Percentiles rank a stretch among this genome's conserved stretches.
These are phyloP conservation scores for Nakazawaea wickerhamii DNA, from an alignment of 805 yeast genomes.

Conservation along the genomic window DNA sequence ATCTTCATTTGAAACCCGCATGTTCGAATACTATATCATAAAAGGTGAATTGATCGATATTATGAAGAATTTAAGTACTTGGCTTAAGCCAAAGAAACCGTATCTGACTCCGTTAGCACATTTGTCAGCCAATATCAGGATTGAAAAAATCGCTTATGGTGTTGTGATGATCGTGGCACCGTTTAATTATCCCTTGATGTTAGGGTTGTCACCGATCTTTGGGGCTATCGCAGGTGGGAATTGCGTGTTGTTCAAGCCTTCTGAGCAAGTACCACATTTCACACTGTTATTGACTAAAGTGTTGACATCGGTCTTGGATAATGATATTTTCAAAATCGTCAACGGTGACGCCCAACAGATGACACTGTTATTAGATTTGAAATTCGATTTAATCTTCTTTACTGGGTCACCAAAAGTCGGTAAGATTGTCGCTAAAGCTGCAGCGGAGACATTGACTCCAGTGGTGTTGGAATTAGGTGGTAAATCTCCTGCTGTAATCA, in stretches of 20 bases:
- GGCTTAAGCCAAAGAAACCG: slow-evolving; percentile 51
- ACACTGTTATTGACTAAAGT: slow-evolving; percentile 52
- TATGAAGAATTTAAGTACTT: slow-evolving; percentile 51
- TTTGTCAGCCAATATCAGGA: slow-evolving; percentile 18
- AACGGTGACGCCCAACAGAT: slow-evolving; percentile 69
- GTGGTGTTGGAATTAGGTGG: slow-evolving; percentile 84
- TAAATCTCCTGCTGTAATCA: slow-evolving; percentile 77
- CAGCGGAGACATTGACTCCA: slow-evolving; percentile 84
- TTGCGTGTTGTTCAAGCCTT: slow-evolving; percentile 68
- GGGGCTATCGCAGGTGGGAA: slow-evolving; percentile 89
- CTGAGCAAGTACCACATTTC: slow-evolving; percentile 65
- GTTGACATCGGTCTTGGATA: slow-evolving; percentile 47
- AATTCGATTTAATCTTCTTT: slow-evolving; percentile 77
- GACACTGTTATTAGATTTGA: slow-evolving; percentile 50
- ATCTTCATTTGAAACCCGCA: slow-evolving; percentile 52
- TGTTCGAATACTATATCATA: slow-evolving; percentile 49
- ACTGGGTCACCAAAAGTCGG: slow-evolving; percentile 84
- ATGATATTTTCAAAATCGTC: slow-evolving; percentile 54
- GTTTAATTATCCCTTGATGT: slow-evolving; percentile 71
- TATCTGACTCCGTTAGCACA: slow-evolving; percentile 30
- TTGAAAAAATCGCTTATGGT: slow-evolving; percentile 51
- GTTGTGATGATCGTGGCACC: slow-evolving; percentile 70
- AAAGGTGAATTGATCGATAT: slow-evolving; percentile 53
- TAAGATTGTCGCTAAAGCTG: slow-evolving; percentile 66
- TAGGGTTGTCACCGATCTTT: slow-evolving; percentile 60